Base-by-base conservation (phyloP, 352 stramenopile genomes). In the Aphanomyces euteiches region DNA sequence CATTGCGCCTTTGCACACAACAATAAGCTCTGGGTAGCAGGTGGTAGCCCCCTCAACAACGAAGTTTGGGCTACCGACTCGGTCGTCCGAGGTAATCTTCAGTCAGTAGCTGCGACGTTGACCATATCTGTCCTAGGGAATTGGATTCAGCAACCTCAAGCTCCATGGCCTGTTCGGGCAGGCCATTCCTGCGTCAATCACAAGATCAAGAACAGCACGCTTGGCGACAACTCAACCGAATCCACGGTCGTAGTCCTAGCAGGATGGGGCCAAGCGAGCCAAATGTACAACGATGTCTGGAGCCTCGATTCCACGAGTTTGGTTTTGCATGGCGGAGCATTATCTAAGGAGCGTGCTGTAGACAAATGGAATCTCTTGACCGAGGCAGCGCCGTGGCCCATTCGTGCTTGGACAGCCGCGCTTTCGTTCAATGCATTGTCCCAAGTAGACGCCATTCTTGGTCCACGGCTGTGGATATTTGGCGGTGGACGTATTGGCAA, bases 1-100 rank as follows among this genome's bases (percentile, higher is more conserved):
- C 86, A 94, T 72, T 94, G 86, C 74, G 77, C 86, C 3, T 78
- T 90, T 4, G 75, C 77, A 1, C 91, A 90, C 66, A 64, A 84
- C 41, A 66, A 58, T n/a, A 77, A 78, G 37, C 56, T 92, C 4
- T 92, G 82, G 75, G 69, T 94, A 19, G 74, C 92, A n/a, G 86
- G 84, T 7, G 86, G 86, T 1, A 92, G 78, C 70, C 86, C 86
- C n/a, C 67, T 92, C 15, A 90, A 86, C 67, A 92, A 90, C 72
- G 79, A 91, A 15, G 83, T 94, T 45, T 94, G 85, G 84, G 86
- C 76, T 4, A 89, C 86, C 0, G 64, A 76, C 0, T 92, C 84
- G 0, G 72, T 91, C n/a, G 64, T 92, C 15, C 68, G 64, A 41
- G 81, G 84, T 64, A 41, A 5, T 15, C n/a, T 36, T 3, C 4